Evolutionary conservation across 345 rosid species (phyloP).

Genomic region (Eucalyptus regnans): DNA sequence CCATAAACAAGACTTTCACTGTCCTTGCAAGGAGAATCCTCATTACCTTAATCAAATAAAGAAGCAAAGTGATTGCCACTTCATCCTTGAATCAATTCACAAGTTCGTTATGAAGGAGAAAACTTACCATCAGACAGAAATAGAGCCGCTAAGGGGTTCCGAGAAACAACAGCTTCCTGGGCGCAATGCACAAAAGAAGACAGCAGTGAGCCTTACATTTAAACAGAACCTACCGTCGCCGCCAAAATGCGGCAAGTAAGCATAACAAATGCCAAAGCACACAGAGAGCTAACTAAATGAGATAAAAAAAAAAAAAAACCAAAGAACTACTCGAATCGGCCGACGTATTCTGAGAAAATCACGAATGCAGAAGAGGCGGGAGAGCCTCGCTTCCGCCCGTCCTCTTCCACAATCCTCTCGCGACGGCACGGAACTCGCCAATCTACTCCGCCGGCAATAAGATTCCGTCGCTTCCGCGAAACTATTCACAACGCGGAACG

Average conservation of each 20-base stretch:
- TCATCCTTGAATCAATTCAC: background rate
- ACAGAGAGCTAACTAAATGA: background rate
- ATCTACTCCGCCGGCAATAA: background rate
- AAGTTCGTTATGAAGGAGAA: background rate
- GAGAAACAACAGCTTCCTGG: constrained; percentile 36
- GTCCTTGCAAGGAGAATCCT: constrained; percentile 7
- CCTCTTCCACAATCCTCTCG: background rate
- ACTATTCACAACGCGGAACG: background rate
- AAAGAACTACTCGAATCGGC: background rate
- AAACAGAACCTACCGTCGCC: background rate
- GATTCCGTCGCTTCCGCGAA: background rate
- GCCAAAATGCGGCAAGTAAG: background rate
- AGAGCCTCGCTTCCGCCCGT: background rate
- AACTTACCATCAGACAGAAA: constrained; percentile 52
- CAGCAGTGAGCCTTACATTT: background rate
- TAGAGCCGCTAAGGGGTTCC: constrained; percentile 50
- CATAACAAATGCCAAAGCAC: background rate
- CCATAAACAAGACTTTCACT: constrained; percentile 8
- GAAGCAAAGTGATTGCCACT: background rate
- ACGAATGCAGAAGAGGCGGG: background rate
- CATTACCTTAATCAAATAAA: constrained; percentile 14
- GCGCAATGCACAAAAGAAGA: background rate
- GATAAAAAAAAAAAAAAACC: background rate
- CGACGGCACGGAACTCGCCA: background rate
- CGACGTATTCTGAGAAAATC: background rate